Evolutionary conservation across 345 rosid species (phyloP), one percentile per base, ranked within the genome.

Genomic region (Anastatica hierochuntica): DNA sequence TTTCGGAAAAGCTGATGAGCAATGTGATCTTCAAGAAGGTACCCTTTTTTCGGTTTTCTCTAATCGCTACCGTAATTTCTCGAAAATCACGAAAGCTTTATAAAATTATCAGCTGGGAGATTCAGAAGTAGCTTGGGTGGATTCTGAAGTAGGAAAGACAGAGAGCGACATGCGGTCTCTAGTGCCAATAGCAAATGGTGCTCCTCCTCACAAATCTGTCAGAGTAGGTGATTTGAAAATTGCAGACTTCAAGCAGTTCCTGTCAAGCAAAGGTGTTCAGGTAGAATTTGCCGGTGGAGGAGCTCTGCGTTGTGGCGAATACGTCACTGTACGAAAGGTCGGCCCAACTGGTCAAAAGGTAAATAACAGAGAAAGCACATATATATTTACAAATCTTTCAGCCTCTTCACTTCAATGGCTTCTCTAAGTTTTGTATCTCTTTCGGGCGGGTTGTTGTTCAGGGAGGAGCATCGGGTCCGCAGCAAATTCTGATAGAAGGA

Each of bases 21-120:
- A 88, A 81, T 62, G 97, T 88, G 60, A 82, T 92, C 54, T 85
- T 81, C 48, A 92, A 92, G 73, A 92, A 88, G 94, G 98, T 88
- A 71, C 13, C 34, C 40, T 21, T 17, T 29, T 7, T 3, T 3
- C 27, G 27, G 33, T 29, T 29, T 29, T 29, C 33, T 29, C 33
- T 2, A 8, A 6, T 29, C 9, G 2, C 9, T 17, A 11, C 29
- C 17, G n/a, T n/a, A n/a, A n/a, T n/a, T n/a, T n/a, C n/a, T n/a
- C n/a, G n/a, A n/a, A n/a, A n/a, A n/a, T n/a, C n/a, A n/a, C n/a
- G n/a, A n/a, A 2, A 4, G 31, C 7, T 9, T n/a, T 2, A 29
- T 21, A 5, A 8, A 23, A 14, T 26, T 35, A 36, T 49, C 79
- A 88, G 96, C 71, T 92, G 11, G 98, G 95, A 67, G 98, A 92